Evolutionary conservation across 1,284 basidiomycete genomes (phyloP), one percentile per base, ranked within the genome.

Genomic region (Laetiporus sulphureus): DNA sequence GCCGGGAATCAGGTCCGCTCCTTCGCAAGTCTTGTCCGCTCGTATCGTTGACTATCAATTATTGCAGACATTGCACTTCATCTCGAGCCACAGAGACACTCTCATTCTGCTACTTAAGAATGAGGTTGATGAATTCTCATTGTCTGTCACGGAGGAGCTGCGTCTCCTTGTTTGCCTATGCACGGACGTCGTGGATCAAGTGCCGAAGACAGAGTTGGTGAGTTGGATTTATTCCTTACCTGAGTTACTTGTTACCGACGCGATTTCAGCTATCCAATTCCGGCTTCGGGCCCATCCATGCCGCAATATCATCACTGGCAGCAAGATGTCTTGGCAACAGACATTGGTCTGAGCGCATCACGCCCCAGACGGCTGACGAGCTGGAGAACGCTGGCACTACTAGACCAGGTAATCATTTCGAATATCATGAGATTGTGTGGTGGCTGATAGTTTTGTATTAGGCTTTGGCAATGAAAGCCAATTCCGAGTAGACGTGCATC

Each of bases 261-360:
- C 19, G 31, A 4, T 44, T 29, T 2, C 45, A 85, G 83, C 57
- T 71, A 24, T 72, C 78, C 41, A 75, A 80, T 59, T 76, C 82
- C 2, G 82, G 85, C 4, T 92, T 91, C 56, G 91, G 91, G 3
- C 77, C 80, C 0, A 75, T 95, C 45, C 93, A 98, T 58, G 71
- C 78, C 3, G 83, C 91, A 0, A 77, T 95, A 15, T 69, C 95
- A 11, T 72, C 74, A 7, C 67, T 96, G 1, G 83, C 90, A 0
- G 82, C 91, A 16, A 73, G 76, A 49, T 84, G 78, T 54, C 73
- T 96, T n/a, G 77, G 79, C 15, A 68, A 67, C 31, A 71, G 75
- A 8, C 69, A 69, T 36, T 86, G 81, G 74, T 70, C 72, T 19
- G 67, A 75, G 20, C 65, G 64, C 21, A 67, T 92, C 1, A 62